Conservation (phyloP, 441 rosid genomes). For the Eutrema salsugineum region DNA sequence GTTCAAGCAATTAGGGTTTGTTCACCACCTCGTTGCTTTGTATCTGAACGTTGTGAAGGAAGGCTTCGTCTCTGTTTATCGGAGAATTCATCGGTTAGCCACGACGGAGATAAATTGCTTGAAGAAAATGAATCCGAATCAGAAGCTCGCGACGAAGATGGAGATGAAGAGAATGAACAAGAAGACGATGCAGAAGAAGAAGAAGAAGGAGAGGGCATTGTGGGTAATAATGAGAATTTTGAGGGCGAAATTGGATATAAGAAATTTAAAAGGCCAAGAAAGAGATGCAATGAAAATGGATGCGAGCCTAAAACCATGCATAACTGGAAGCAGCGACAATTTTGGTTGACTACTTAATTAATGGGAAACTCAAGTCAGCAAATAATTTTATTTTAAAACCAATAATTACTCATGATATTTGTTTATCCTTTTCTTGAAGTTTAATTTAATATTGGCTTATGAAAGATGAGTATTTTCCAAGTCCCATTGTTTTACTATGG, state of each 20-base stretch:
- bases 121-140: constrained; percentile 11
- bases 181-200: constrained; percentile 24
- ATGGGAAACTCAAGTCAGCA: neutral
- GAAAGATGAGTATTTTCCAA: neutral
- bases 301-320: constrained; percentile 31
- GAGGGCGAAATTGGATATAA: constrained; percentile 41
- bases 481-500: neutral
- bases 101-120: constrained; percentile 7
- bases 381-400: neutral
- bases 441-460: neutral
- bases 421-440: no score
- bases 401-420: neutral
- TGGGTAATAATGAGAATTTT: constrained; percentile 15
- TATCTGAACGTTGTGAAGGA: constrained; percentile 50
- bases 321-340: constrained; percentile 37
- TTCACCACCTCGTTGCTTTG: constrained; percentile 30
- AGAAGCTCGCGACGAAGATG: constrained; percentile 2
- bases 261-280: constrained; percentile 32
- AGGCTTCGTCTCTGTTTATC: constrained; percentile 48
- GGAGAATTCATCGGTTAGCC: neutral
- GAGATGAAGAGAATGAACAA: constrained; percentile 13
- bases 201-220: constrained; percentile 23
- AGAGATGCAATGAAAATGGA: constrained; percentile 46
- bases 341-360: constrained; percentile 47
- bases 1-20: constrained; percentile 44